Conservation (phyloP, 2,329 filamentous ascomycete genomes). For the Clonostachys byssicola region DNA sequence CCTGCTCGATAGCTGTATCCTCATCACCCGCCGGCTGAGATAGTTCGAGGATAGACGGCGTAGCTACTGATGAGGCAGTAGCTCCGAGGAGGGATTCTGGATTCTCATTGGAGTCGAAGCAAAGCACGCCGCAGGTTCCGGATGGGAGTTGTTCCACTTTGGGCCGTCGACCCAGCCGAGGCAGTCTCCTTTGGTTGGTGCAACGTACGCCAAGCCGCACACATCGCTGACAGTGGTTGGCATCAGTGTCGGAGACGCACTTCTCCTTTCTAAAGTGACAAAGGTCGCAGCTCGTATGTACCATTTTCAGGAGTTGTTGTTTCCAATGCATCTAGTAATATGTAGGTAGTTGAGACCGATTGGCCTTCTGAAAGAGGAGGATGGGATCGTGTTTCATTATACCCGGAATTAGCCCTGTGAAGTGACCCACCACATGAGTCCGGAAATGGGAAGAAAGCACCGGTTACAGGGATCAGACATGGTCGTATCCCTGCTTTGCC, state of each 20-base stretch:
- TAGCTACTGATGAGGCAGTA: neutral
- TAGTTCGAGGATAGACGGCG: neutral
- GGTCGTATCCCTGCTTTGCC: no score
- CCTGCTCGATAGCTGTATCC: no score
- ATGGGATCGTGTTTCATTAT: no score
- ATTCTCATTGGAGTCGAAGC: neutral
- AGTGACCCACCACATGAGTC: no score
- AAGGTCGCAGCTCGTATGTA: neutral
- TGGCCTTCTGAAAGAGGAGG: no score
- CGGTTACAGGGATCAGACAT: no score
- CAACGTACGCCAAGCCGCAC: neutral
- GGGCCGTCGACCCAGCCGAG: neutral
- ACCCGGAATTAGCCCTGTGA: no score
- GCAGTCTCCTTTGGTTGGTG: neutral
- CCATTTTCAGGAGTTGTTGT: no score
- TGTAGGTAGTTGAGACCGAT: no score
- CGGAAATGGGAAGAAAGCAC: no score
- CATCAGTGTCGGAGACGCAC: neutral
- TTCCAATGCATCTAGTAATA: no score
- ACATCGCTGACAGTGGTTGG: neutral
- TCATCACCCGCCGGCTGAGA: neutral
- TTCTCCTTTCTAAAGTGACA: conserved; percentile 1
- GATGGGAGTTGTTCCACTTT: neutral
- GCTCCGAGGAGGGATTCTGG: neutral
- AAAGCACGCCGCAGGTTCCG: neutral